Evolutionary conservation across 2,329 filamentous ascomycete genomes (phyloP).

Genomic region (Aotearoamyces nothofagi): DNA sequence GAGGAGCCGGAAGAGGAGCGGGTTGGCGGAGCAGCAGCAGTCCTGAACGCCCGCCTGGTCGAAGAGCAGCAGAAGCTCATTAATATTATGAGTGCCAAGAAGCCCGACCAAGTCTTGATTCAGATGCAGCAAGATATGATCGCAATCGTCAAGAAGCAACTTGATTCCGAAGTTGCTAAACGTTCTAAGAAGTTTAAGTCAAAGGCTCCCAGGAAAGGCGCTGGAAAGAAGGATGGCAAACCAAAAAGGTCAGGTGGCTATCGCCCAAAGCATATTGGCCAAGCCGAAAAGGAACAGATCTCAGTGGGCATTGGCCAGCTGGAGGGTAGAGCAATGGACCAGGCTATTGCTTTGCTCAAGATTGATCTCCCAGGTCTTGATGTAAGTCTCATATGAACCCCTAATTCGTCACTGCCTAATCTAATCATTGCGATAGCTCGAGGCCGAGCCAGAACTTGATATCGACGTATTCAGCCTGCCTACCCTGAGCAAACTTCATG

Average conservation of each 20-base stretch:
- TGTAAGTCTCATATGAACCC: slow-evolving; percentile 26
- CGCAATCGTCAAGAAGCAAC: slow-evolving; percentile 41
- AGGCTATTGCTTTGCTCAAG: slow-evolving; percentile 81
- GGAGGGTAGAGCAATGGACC: slow-evolving; percentile 60
- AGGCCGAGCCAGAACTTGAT: slow-evolving; percentile 42
- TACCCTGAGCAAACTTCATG: slow-evolving; percentile 37
- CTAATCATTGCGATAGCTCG: no score
- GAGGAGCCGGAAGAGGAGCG: slow-evolving; percentile 40
- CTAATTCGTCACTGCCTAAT: no score
- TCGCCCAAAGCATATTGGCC: slow-evolving; percentile 41
- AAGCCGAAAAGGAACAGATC: slow-evolving; percentile 81
- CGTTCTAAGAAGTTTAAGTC: slow-evolving; percentile 42
- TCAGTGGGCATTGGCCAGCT: slow-evolving; percentile 73
- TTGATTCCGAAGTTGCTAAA: slow-evolving; percentile 40
- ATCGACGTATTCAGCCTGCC: slow-evolving; percentile 41
- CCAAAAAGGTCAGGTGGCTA: slow-evolving; percentile 22
- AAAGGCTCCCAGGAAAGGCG: slow-evolving; percentile 22
- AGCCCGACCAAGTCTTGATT: slow-evolving; percentile 35
- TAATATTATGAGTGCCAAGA: slow-evolving; percentile 32
- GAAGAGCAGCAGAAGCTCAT: slow-evolving; percentile 44
- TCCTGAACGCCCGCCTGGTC: slow-evolving; percentile 29
- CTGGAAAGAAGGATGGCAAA: slow-evolving; percentile 13
- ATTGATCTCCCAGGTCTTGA: slow-evolving; percentile 62
- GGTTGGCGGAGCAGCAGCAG: slow-evolving; percentile 20
- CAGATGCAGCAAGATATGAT: slow-evolving; percentile 50